Conservation (phyloP, 1,284 basidiomycete species). For the Tilletia walkeri region DNA sequence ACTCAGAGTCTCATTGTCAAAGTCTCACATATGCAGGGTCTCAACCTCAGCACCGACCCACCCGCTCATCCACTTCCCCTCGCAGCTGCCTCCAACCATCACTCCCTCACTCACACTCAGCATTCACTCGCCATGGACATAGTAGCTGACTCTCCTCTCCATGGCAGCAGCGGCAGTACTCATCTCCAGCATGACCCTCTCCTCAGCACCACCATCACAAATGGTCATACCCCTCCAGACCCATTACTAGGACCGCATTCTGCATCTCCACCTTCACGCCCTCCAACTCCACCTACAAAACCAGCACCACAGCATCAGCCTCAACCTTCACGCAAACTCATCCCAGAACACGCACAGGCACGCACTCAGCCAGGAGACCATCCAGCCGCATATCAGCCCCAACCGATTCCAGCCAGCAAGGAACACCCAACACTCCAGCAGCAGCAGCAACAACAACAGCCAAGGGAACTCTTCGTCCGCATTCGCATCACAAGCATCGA, state of each 20-base stretch:
- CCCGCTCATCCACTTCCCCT: no score
- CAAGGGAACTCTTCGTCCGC: constrained; percentile 31
- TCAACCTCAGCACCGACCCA: no score
- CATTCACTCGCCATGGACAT: no score
- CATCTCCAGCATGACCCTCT: not conserved
- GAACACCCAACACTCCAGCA: not conserved
- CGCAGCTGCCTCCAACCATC: no score
- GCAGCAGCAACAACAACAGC: constrained; percentile 17
- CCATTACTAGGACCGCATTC: not conserved
- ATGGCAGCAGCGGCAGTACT: no score
- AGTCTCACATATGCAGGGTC: no score
- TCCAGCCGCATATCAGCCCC: not conserved
- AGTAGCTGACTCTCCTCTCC: no score
- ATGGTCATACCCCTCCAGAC: not conserved
- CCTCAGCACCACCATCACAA: not conserved
- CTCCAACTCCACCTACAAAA: constrained; percentile 8
- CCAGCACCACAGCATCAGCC: no score
- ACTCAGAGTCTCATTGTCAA: not conserved
- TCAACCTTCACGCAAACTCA: not conserved
- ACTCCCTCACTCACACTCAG: no score
- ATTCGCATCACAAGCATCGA: constrained; percentile 36
- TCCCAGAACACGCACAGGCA: constrained; percentile 5
- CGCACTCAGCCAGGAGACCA: constrained; percentile 12
- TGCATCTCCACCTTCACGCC: not conserved
- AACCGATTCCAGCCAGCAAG: not conserved